These are phyloP conservation scores for Saccharomycopsis sp. DNA, from an alignment of 805 yeast genomes.

Conservation along the genomic window DNA sequence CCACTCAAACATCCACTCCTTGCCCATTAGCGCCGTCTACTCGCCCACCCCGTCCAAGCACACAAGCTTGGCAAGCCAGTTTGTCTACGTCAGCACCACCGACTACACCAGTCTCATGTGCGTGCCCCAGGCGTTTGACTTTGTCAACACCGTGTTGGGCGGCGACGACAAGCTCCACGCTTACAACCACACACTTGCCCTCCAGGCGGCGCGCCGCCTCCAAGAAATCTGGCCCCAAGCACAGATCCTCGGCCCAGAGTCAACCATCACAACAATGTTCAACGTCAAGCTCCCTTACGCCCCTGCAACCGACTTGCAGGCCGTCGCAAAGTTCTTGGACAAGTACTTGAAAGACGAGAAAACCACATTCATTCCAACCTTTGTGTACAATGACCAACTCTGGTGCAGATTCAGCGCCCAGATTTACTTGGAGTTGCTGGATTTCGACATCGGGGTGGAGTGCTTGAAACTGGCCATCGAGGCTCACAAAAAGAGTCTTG, in stretches of 20 bases:
- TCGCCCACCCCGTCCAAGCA: too few species aligned
- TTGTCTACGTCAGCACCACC: conserved; percentile 42
- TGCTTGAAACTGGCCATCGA: conserved; percentile 12
- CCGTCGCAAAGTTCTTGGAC: conserved; percentile 3
- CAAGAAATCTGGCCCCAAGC: conserved; percentile 24
- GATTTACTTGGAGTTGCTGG: conserved; percentile 47
- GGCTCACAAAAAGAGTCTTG: too few species aligned
- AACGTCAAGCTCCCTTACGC: conserved; percentile 14
- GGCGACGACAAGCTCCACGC: conserved; percentile 45
- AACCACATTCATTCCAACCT: conserved; percentile 42
- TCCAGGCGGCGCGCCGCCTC: conserved; percentile 33
- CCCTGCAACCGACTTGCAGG: background rate
- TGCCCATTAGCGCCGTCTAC: conserved; percentile 49
- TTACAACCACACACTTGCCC: conserved; percentile 40
- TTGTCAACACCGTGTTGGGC: conserved; percentile 46
- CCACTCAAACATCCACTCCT: conserved; percentile 42
- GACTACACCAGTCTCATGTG: conserved; percentile 36
- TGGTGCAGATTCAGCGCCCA: conserved; percentile 52
- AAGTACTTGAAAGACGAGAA: conserved; percentile 25
- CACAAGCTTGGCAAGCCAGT: conserved; percentile 35
- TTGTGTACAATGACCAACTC: conserved; percentile 32
- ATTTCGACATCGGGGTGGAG: conserved; percentile 27
- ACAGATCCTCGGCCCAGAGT: conserved; percentile 11
- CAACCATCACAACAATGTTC: conserved; percentile 18
- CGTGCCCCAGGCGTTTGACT: conserved; percentile 42